Conservation (phyloP, 495 filamentous ascomycete species). For the Daldinia grandis region DNA sequence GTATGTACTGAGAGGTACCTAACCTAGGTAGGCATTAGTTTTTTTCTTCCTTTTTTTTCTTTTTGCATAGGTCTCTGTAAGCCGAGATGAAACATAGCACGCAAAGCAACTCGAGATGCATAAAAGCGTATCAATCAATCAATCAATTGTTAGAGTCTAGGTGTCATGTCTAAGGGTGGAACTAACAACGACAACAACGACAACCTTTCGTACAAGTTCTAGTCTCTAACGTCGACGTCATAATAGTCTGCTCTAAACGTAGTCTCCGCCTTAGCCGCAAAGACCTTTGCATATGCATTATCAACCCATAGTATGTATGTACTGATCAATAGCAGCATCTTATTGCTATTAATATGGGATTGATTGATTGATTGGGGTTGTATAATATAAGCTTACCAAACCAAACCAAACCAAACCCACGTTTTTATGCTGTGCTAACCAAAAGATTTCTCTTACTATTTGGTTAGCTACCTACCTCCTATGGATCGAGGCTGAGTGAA, state of each 20-base stretch:
- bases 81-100: slow-evolving; percentile 39
- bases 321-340: slow-evolving; percentile 5
- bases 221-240: slow-evolving; percentile 30
- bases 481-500: slow-evolving; percentile 38
- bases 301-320: slow-evolving; percentile 5
- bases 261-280: slow-evolving; percentile 35
- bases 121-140: slow-evolving; percentile 25
- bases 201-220: slow-evolving; percentile 11
- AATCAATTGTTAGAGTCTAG: slow-evolving; percentile 34
- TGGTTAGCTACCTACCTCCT: no score
- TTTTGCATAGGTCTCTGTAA: slow-evolving; percentile 13
- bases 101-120: slow-evolving; percentile 26
- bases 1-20: no score
- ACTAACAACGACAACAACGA: slow-evolving; percentile 3
- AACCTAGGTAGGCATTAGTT: background rate
- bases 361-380: slow-evolving; percentile 28
- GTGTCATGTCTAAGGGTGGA: slow-evolving; percentile 20
- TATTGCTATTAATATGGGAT: slow-evolving; percentile 33
- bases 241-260: slow-evolving; percentile 7
- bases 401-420: slow-evolving; percentile 4
- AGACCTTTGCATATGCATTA: slow-evolving; percentile 9
- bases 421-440: slow-evolving; percentile 21
- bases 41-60: no score
- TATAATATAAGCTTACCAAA: slow-evolving; percentile 18
- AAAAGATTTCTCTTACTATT: slow-evolving; percentile 13